A percentile compares a stretch with the other conserved stretches of the same genome.
Conservation (phyloP, 768 basidiomycete species). For the Leccinum ochraceum region DNA sequence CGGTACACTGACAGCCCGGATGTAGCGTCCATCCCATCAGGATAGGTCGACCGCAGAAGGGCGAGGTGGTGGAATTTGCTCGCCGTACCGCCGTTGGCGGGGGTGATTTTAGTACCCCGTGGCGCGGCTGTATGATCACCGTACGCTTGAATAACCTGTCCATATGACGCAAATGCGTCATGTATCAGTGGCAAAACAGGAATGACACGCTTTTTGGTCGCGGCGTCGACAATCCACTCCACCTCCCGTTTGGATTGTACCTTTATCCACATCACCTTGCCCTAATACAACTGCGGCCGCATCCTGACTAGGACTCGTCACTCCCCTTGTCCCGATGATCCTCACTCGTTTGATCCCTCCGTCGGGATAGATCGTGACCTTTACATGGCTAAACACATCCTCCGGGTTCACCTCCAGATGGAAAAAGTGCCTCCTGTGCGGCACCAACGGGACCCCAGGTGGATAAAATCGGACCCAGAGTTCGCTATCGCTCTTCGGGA, state of each 20-base stretch:
- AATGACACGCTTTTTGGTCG: conserved; percentile 32
- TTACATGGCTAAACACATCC: conserved; percentile 75
- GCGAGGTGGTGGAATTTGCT: conserved; percentile 92
- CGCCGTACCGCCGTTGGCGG: conserved; percentile 89
- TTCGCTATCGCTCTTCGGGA: conserved; percentile 39
- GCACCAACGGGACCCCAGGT: conserved; percentile 72
- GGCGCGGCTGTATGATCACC: conserved; percentile 65
- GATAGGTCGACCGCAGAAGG: conserved; percentile 67
- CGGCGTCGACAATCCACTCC: conserved; percentile 1
- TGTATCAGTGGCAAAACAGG: conserved; percentile 73
- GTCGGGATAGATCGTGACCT: conserved; percentile 89
- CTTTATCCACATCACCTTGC: conserved; percentile 12
- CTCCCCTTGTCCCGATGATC: conserved; percentile 63
- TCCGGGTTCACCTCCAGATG: conserved; percentile 68
- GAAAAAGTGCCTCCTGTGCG: conserved; percentile 89
- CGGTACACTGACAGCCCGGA: conserved; percentile 82
- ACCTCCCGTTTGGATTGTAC: neutral
- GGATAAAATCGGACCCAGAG: conserved; percentile 75
- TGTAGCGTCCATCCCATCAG: conserved; percentile 53
- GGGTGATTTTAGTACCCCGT: conserved; percentile 67
- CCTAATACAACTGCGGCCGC: conserved; percentile 12
- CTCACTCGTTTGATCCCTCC: conserved; percentile 96
- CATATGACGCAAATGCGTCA: conserved; percentile 87
- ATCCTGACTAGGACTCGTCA: conserved; percentile 6
- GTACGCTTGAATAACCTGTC: conserved; percentile 90